A percentile compares a stretch with the other conserved stretches of the same genome.
Conservation (phyloP, 2,329 filamentous ascomycete species). For the Fusarium heterosporum region DNA sequence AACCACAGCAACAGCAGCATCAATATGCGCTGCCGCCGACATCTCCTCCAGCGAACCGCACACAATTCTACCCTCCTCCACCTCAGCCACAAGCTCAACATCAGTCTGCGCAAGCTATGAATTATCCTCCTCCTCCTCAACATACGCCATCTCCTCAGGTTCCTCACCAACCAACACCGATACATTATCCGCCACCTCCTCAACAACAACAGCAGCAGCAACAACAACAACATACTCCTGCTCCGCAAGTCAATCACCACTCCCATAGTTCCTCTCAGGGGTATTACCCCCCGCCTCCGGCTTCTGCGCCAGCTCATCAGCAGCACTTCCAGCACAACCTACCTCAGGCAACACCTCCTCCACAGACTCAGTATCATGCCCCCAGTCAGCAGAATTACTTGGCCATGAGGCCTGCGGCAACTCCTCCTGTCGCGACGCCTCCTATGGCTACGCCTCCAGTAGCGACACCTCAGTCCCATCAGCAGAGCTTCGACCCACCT, state of each 20-base stretch:
- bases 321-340: conserved; percentile 44
- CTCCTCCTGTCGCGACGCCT: conserved; percentile 45
- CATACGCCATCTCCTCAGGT: conserved; percentile 43
- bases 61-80: conserved; percentile 59
- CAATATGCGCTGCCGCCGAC: conserved; percentile 61
- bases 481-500: conserved; percentile 47
- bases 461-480: conserved; percentile 38
- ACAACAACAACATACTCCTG: conserved; percentile 43
- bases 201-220: conserved; percentile 44
- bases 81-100: conserved; percentile 52
- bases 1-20: conserved; percentile 48
- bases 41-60: conserved; percentile 60
- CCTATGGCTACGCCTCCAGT: conserved; percentile 45
- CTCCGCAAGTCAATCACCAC: conserved; percentile 43
- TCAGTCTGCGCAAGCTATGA: conserved; percentile 47
- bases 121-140: conserved; percentile 45
- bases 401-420: conserved; percentile 32
- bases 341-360: conserved; percentile 40
- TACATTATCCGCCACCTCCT: conserved; percentile 40
- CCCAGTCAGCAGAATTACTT: conserved; percentile 38
- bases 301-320: conserved; percentile 39
- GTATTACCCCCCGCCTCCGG: conserved; percentile 42
- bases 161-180: conserved; percentile 33
- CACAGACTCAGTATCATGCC: conserved; percentile 43
- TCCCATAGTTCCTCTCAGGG: conserved; percentile 31